A percentile compares a stretch with the other conserved stretches of the same genome.
phyloP scores from a whole-genome alignment of 768 basidiomycete genomes.

The Russula emetica region DNA sequence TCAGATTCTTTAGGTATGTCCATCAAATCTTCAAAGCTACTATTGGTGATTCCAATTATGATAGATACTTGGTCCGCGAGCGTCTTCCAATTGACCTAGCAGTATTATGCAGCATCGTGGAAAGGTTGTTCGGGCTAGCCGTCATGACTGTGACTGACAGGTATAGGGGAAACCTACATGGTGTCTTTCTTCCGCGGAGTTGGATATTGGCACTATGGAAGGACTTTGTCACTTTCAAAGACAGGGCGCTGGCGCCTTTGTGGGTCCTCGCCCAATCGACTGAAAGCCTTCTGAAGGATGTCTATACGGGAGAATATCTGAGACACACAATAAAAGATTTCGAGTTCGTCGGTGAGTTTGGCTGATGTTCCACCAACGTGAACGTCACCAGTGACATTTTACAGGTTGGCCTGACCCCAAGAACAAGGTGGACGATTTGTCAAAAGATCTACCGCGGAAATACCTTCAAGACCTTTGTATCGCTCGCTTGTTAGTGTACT shows the following conservation, averaged over 20 bases:
- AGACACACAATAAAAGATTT: not conserved
- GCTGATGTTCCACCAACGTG: not conserved
- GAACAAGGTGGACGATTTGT: not conserved
- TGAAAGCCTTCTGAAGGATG: slow-evolving; percentile 8
- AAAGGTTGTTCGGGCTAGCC: slow-evolving; percentile 43
- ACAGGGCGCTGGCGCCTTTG: not conserved
- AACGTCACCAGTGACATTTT: not conserved
- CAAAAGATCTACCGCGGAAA: not conserved
- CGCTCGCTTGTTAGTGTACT: slow-evolving; percentile 14
- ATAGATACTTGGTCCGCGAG: slow-evolving; percentile 43
- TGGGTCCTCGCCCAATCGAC: not conserved
- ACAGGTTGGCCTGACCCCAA: not conserved
- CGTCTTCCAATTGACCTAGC: slow-evolving; percentile 42
- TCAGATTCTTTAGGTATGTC: slow-evolving; percentile 35
- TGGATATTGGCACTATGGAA: slow-evolving; percentile 42
- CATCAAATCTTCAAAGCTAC: not conserved
- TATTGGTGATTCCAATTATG: not conserved
- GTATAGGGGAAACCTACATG: slow-evolving; percentile 37
- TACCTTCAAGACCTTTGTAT: slow-evolving; percentile 16
- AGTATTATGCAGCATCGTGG: slow-evolving; percentile 50
- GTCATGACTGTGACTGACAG: slow-evolving; percentile 38
- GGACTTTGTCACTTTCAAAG: slow-evolving; percentile 20
- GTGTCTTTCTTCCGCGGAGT: slow-evolving; percentile 49
- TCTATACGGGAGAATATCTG: slow-evolving; percentile 19
- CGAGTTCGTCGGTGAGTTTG: not conserved